Base-by-base conservation (phyloP, 2,329 filamentous ascomycete species). In the Incumbomyces lentus region DNA sequence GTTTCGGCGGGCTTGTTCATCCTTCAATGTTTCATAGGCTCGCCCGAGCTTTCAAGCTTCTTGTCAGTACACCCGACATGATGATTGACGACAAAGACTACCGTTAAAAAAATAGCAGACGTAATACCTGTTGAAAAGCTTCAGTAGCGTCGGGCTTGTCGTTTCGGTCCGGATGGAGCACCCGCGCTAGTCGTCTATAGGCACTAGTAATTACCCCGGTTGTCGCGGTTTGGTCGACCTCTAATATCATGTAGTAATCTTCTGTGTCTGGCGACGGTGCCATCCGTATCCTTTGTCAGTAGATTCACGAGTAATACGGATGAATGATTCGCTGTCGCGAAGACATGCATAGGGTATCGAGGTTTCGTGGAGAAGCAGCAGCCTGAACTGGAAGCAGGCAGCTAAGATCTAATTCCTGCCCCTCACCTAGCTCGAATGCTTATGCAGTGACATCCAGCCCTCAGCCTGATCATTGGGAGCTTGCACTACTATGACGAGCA, bases 21-120 rank as follows among this genome's bases (percentile, higher is more conserved):
- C 59, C 17, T 58, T 61, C 38, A 66, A 52, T n/a, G 61, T 65
- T 45, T 64, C 62, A 47, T 66, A 65, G 30, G 64, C 64, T 52
- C 32, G 42, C 43, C 32, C 50, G 16, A 67, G 58, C 64, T 66
- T 18, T 48, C 14, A 31, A 5, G 13, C 49, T 18, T 3, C 5
- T 16, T 8, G 38, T 16, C 2, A 47, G 6, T 30, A 46, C 22
- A 26, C 5, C 8, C 22, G 22, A 26, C 4, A 26, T 26, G 22
- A 26, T 26, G 22, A 8, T 4, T 26, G 22, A 8, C 5, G 8
- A 26, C 5, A 26, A 26, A 26, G 22, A 26, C 22, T 26, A 26
- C n/a, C n/a, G 31, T 42, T 17, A 10, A 12, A 12, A 11, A 6
- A 38, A 41, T 44, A 44, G 40, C 49, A 39, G 10, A 57, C 59